Evolutionary conservation across 192 early-diverging fungal species (phyloP).

Genomic region (Bifiguratus adelaidae): DNA sequence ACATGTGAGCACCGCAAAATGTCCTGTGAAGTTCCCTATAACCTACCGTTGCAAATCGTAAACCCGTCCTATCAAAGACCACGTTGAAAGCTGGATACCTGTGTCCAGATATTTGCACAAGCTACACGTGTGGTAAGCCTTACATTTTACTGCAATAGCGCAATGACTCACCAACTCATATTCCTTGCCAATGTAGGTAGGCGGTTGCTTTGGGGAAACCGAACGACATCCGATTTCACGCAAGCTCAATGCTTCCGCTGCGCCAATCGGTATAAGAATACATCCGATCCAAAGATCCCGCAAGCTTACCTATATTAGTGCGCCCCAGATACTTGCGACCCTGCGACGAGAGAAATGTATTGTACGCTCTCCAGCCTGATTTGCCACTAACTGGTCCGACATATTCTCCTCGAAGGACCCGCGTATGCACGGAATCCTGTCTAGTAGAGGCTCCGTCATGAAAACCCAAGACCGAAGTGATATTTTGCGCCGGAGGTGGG

Average conservation of each 20-base stretch:
- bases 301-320: constrained; percentile 10
- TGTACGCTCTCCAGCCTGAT: constrained; percentile 6
- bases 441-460: constrained; percentile 19
- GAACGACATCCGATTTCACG: not conserved
- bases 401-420: not conserved
- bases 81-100: constrained; percentile 63
- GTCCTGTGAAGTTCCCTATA: not conserved
- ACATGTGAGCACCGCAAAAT: not conserved
- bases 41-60: constrained; percentile 58
- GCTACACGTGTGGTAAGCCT: constrained; percentile 22
- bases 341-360: constrained; percentile 4
- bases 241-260: constrained; percentile 2
- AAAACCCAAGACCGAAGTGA: constrained; percentile 19
- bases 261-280: too few species aligned
- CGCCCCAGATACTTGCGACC: not conserved
- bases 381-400: constrained; percentile 5
- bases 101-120: constrained; percentile 64
- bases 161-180: not conserved
- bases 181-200: constrained; percentile 10
- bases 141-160: constrained; percentile 10
- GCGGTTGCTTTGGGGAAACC: constrained; percentile 5
- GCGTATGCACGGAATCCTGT: constrained; percentile 8
- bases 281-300: not conserved
- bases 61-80: constrained; percentile 63
- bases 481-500: constrained; percentile 24